Percentiles rank a stretch among this genome's conserved stretches.
Conservation (phyloP, 306 rosid species). For the Vigna angularis region DNA sequence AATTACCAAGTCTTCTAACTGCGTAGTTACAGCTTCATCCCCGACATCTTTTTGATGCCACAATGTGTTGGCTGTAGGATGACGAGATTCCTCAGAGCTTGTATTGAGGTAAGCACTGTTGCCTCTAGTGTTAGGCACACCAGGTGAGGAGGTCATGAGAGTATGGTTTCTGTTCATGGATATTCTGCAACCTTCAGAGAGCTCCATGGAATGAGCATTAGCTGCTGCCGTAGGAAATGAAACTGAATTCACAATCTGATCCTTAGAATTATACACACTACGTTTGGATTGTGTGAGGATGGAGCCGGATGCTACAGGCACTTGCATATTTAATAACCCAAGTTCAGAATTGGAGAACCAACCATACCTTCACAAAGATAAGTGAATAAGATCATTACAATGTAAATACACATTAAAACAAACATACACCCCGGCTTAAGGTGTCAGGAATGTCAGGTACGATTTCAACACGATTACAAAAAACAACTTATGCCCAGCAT, state of each 20-base stretch:
- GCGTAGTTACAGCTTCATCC: slow-evolving; percentile 58
- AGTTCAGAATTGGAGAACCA: slow-evolving; percentile 73
- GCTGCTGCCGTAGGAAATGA: slow-evolving; percentile 48
- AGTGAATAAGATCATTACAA: slow-evolving; percentile 36
- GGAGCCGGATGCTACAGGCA: slow-evolving; percentile 55
- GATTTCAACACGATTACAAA: neutral
- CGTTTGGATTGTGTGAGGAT: slow-evolving; percentile 55
- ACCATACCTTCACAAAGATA: slow-evolving; percentile 83
- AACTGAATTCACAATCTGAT: slow-evolving; percentile 46
- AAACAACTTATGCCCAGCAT: neutral
- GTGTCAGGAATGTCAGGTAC: neutral
- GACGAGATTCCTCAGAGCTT: slow-evolving; percentile 52
- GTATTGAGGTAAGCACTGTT: slow-evolving; percentile 42
- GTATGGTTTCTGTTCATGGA: slow-evolving; percentile 46
- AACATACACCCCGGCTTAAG: neutral
- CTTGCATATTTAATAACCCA: slow-evolving; percentile 52
- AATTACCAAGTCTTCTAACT: slow-evolving; percentile 68
- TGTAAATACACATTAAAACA: slow-evolving; percentile 25
- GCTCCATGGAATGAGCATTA: slow-evolving; percentile 52
- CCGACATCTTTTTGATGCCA: slow-evolving; percentile 56
- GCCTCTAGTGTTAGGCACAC: slow-evolving; percentile 50
- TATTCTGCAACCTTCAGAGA: slow-evolving; percentile 52
- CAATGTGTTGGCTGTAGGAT: slow-evolving; percentile 45
- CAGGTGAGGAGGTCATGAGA: slow-evolving; percentile 44
- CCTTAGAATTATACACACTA: slow-evolving; percentile 50